These are phyloP conservation scores for Aspergillus transmontanensis DNA, from an alignment of 2,329 filamentous ascomycete genomes.

Conservation along the genomic window DNA sequence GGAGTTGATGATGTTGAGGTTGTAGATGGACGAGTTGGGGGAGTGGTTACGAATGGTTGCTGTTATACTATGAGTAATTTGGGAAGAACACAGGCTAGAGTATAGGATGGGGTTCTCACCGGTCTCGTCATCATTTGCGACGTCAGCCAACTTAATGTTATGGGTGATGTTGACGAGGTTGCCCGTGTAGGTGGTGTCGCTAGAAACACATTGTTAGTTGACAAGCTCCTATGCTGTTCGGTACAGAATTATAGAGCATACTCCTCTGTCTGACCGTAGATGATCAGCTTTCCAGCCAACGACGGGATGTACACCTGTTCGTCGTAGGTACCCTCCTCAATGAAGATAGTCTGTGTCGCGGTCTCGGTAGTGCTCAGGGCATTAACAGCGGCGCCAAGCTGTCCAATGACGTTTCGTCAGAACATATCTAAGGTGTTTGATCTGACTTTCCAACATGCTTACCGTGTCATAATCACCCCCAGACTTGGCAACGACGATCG, in stretches of 20 bases:
- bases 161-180: constrained; percentile 61
- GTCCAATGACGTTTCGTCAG: no score
- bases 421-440: no score
- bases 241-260: constrained; percentile 2
- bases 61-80: neutral
- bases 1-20: constrained; percentile 24
- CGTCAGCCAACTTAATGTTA: constrained; percentile 14
- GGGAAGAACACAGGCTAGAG: neutral
- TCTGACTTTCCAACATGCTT: neutral
- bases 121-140: constrained; percentile 24
- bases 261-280: constrained; percentile 61
- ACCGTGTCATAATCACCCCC: constrained; percentile 27
- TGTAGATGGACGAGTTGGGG: constrained; percentile 17
- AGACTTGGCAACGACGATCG: constrained; percentile 28
- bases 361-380: constrained; percentile 57
- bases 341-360: constrained; percentile 62
- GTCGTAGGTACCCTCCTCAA: constrained; percentile 61
- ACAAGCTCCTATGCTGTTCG: neutral
- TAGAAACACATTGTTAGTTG: constrained; percentile 36
- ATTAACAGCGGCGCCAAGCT: constrained; percentile 56
- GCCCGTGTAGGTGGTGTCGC: constrained; percentile 47
- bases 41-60: constrained; percentile 10
- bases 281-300: constrained; percentile 53
- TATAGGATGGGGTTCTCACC: constrained; percentile 5
- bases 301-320: constrained; percentile 61